Evolutionary conservation across 805 yeast species (phyloP), one percentile per base, ranked within the genome.

Genomic region (Yamadazyma insecticola): DNA sequence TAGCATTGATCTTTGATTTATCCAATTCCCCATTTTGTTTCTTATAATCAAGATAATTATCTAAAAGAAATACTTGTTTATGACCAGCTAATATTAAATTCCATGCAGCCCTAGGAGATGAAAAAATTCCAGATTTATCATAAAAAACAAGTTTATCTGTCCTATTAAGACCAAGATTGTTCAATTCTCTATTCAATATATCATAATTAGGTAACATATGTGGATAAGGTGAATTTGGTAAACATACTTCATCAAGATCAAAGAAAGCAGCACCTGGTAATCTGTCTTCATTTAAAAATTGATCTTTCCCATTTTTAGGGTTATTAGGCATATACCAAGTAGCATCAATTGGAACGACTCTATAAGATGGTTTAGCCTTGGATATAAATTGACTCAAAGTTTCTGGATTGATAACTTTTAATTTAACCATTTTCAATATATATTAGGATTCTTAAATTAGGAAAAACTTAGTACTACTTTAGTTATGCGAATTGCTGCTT

Each of bases 21-120:
- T 74, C 82, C 3, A 76, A 28, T 1, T 74, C 70, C 25, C 62
- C 69, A 3, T 72, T 72, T 5, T 50, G 54, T 11, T 50, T 40
- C 39, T 70, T 62, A 53, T 81, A 85, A 14, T 47, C 48, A 10
- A 63, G 70, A 44, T 64, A 90, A 40, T 83, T 83, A 60, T 92
- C 82, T 40, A 90, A 68, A 28, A 90, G 50, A 40, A 65, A 70
- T 15, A 88, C 81, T 21, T 74, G 57, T 29, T 74, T 59, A 53
- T 89, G 97, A 6, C 90, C 90, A 53, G 83, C 86, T 1, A 82
- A 63, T 22, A 78, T 70, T 47, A 92, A 71, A 44, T 89, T 86
- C 96, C 97, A 92, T 0, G 88, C 89, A 12, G 84, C 94, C 43
- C 98, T 71, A 22, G 97, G 96, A 2, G 89, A 77, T 24, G 95